Percentiles rank a stretch among this genome's conserved stretches.
phyloP scores from a whole-genome alignment of 176 grass and related monocot genomes.

The Avena atlantica region DNA sequence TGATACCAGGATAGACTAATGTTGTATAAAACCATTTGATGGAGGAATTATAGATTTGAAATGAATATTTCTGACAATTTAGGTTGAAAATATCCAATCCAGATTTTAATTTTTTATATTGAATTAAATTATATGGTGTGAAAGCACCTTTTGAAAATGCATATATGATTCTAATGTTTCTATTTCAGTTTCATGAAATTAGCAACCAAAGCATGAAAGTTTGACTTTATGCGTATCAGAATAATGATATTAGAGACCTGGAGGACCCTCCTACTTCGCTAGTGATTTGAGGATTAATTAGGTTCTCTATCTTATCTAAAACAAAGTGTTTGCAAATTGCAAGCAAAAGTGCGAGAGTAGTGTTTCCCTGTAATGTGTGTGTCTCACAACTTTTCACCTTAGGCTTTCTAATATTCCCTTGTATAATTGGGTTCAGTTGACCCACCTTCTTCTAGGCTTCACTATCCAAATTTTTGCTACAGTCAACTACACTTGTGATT shows the following conservation, averaged over 20 bases:
- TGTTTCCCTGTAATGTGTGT: neutral
- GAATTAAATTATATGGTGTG: neutral
- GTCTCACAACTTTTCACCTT: neutral
- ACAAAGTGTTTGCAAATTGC: neutral
- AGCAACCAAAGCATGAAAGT: neutral
- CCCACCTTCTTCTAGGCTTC: neutral
- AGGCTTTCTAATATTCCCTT: slow-evolving; percentile 27
- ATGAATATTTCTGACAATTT: neutral
- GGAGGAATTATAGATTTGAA: neutral
- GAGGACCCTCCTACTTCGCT: neutral
- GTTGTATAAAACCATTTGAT: neutral
- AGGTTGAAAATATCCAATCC: neutral
- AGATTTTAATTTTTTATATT: neutral
- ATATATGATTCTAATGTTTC: neutral
- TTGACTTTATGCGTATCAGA: neutral
- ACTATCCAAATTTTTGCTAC: slow-evolving; percentile 8
- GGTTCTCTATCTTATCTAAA: neutral
- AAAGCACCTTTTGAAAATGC: neutral
- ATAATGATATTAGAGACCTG: neutral
- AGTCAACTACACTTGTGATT: slow-evolving; percentile 17
- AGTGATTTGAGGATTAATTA: neutral
- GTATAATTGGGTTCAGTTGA: slow-evolving; percentile 30
- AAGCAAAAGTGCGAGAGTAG: neutral
- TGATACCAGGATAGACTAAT: neutral
- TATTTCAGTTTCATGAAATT: neutral